Percentiles rank a stretch among this genome's conserved stretches.
Evolutionary conservation across 2,329 filamentous ascomycete genomes (phyloP).

Genomic region (Phaeophleospora eucalypticola): DNA sequence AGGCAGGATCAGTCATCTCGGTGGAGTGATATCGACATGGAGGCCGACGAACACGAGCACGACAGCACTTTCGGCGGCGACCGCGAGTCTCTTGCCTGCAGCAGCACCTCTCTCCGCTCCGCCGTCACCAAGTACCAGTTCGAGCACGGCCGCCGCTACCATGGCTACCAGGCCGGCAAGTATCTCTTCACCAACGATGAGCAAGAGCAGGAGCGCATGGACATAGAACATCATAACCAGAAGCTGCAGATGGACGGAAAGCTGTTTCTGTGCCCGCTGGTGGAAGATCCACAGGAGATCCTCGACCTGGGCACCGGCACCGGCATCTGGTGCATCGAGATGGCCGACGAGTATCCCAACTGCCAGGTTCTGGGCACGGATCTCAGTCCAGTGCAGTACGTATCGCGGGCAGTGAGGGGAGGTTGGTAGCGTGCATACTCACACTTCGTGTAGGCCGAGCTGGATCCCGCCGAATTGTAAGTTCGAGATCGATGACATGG

Average conservation of each 20-base stretch:
- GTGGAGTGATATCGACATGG: slow-evolving; percentile 14
- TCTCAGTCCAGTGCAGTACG: slow-evolving; percentile 18
- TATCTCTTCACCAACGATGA: slow-evolving; percentile 35
- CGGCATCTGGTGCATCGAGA: slow-evolving; percentile 28
- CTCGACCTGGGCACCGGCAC: slow-evolving; percentile 48
- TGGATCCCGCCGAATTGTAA: slow-evolving; percentile 27
- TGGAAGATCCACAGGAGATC: slow-evolving; percentile 36
- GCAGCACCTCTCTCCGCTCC: slow-evolving; percentile 17
- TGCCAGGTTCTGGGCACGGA: slow-evolving; percentile 36
- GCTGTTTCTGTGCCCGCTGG: slow-evolving; percentile 42
- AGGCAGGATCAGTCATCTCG: too few relatives aligned
- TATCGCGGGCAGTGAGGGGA: background rate
- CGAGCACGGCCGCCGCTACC: slow-evolving; percentile 28
- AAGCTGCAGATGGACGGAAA: slow-evolving; percentile 25
- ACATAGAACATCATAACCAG: slow-evolving; percentile 33
- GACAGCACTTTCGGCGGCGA: slow-evolving; percentile 30
- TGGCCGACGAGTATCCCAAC: slow-evolving; percentile 34
- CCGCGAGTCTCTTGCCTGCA: slow-evolving; percentile 21
- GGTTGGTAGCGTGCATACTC: background rate
- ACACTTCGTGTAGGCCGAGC: slow-evolving; percentile 1
- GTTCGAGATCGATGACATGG: slow-evolving; percentile 33
- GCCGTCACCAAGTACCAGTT: slow-evolving; percentile 17
- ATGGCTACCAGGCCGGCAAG: slow-evolving; percentile 28
- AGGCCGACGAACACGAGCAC: slow-evolving; percentile 26
- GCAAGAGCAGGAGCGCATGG: slow-evolving; percentile 29